Conservation (phyloP, 2,329 filamentous ascomycete species). For the Colletotrichum spinosum region DNA sequence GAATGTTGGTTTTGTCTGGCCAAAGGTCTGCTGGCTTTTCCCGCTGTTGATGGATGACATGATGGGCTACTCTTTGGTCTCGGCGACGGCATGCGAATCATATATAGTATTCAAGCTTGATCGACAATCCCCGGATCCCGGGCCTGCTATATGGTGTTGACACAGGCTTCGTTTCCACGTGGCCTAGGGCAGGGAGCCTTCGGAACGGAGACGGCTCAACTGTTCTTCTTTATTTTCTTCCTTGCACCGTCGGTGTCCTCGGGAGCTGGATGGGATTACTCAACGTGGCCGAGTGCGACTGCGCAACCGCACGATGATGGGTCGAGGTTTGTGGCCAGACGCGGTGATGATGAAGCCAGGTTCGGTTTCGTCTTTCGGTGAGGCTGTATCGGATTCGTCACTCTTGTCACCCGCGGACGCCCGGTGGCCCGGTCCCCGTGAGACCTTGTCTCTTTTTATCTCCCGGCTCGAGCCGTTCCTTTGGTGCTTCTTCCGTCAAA, state of each 20-base stretch:
- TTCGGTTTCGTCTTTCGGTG: too few species aligned
- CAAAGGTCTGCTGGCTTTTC: neutral
- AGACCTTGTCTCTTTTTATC: neutral
- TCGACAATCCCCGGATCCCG: neutral
- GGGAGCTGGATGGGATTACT: neutral
- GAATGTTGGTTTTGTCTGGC: neutral
- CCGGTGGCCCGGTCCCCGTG: neutral
- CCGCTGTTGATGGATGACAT: slow-evolving; percentile 12
- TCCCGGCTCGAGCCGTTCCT: slow-evolving; percentile 3
- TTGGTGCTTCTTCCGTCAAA: too few species aligned
- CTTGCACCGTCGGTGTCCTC: slow-evolving; percentile 7
- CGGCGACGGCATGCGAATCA: neutral
- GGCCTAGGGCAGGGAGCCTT: neutral
- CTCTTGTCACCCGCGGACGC: neutral
- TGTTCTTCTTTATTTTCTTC: neutral
- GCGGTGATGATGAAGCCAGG: neutral
- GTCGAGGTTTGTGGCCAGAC: neutral
- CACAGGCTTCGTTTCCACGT: neutral
- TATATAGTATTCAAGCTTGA: slow-evolving; percentile 8
- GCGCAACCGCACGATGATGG: neutral
- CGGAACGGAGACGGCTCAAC: neutral
- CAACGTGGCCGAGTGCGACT: neutral
- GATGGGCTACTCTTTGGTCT: neutral
- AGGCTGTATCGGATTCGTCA: slow-evolving; percentile 7
- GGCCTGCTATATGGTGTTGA: neutral